phyloP scores from a whole-genome alignment of 2,329 filamentous ascomycete species.

The Alternaria dauci region DNA sequence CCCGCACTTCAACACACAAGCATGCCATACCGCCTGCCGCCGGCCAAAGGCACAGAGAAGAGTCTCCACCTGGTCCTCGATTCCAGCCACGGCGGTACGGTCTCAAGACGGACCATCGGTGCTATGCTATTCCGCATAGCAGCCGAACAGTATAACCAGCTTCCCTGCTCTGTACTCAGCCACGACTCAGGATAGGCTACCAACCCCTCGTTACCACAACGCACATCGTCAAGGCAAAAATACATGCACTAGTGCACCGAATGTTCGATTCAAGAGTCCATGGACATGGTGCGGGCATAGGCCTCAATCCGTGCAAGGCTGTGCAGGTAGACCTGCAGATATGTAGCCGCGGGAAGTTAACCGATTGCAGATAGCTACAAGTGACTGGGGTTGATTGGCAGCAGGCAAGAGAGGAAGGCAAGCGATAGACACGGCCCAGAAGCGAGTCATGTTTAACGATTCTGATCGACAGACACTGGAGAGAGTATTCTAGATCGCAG shows the following conservation, averaged over 20 bases:
- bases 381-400: slow-evolving; percentile 12
- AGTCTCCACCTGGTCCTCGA: slow-evolving; percentile 6
- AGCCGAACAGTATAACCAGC: slow-evolving; percentile 4
- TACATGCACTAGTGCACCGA: slow-evolving; percentile 18
- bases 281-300: slow-evolving; percentile 16
- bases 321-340: slow-evolving; percentile 20
- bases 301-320: slow-evolving; percentile 20
- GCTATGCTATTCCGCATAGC: slow-evolving; percentile 11
- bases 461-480: slow-evolving; percentile 5
- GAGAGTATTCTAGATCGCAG: slow-evolving; percentile 14
- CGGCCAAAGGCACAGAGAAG: not conserved
- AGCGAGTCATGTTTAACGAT: slow-evolving; percentile 1
- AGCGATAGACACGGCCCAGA: slow-evolving; percentile 9
- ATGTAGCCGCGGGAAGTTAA: slow-evolving; percentile 27
- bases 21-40: slow-evolving; percentile 26
- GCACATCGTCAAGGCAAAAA: slow-evolving; percentile 4
- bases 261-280: slow-evolving; percentile 19
- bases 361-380: slow-evolving; percentile 13
- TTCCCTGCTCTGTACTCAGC: slow-evolving; percentile 3
- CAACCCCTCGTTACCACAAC: not conserved
- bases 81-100: slow-evolving; percentile 2
- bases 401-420: not conserved
- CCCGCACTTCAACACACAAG: slow-evolving; percentile 5
- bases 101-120: slow-evolving; percentile 6
- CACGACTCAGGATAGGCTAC: slow-evolving; percentile 5